phyloP scores from a whole-genome alignment of 352 stramenopile genomes.

The Pythium volutum region DNA sequence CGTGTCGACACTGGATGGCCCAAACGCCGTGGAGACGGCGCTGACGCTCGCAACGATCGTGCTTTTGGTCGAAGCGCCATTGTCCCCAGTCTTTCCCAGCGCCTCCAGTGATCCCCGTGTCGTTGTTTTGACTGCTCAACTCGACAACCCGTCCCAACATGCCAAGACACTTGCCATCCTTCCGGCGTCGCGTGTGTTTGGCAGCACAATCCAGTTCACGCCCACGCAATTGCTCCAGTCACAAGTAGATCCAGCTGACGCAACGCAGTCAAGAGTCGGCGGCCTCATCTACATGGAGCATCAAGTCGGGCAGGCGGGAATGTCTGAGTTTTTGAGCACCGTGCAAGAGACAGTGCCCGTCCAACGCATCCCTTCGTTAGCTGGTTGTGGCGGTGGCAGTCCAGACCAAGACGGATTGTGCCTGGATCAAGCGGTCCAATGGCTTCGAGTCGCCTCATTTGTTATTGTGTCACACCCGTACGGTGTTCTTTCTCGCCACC shows the following conservation, averaged over 20 bases:
- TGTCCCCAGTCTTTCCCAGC: background rate
- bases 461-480: background rate
- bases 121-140: background rate
- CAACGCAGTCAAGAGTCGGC: background rate
- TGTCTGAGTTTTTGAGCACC: background rate
- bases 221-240: background rate
- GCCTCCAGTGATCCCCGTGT: background rate
- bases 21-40: background rate
- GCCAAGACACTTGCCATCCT: background rate
- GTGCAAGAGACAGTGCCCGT: background rate
- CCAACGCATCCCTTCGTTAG: background rate
- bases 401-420: background rate
- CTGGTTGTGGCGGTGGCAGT: background rate
- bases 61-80: background rate
- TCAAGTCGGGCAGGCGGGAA: background rate
- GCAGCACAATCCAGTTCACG: background rate
- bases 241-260: background rate
- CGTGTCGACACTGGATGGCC: background rate
- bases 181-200: background rate
- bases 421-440: background rate
- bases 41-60: background rate
- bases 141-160: background rate
- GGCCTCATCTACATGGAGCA: background rate
- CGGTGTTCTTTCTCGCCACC: constrained; percentile 11
- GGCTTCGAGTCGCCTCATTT: background rate